phyloP scores from a whole-genome alignment of 2,329 filamentous ascomycete species.

The Colletotrichum gloeosporioides region DNA sequence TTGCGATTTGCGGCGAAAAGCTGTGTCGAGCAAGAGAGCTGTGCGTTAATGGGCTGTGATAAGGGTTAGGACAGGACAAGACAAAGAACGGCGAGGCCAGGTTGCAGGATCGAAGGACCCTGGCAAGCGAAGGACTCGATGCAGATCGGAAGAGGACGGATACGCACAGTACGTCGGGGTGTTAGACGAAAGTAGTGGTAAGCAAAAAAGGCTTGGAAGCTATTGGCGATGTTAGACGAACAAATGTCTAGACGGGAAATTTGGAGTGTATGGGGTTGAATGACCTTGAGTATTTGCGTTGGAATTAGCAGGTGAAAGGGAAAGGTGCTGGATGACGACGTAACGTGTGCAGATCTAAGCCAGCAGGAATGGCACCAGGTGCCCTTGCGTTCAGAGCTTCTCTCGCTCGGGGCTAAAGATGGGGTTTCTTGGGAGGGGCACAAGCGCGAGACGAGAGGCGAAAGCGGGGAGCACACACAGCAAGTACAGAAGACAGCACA shows the following conservation, averaged over 20 bases:
- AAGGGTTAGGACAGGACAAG: conserved; percentile 11
- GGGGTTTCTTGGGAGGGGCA: not conserved
- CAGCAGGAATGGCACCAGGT: conserved; percentile 18
- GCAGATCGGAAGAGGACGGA: not conserved
- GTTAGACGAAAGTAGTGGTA: not conserved
- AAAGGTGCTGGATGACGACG: conserved; percentile 22
- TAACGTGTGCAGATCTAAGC: conserved; percentile 24
- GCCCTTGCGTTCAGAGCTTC: conserved; percentile 21
- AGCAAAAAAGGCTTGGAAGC: not conserved
- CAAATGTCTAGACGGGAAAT: conserved; percentile 1
- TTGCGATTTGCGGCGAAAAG: conserved; percentile 33
- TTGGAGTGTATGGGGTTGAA: conserved; percentile 10
- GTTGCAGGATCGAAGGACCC: conserved; percentile 6
- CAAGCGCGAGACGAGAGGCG: not conserved
- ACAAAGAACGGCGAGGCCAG: conserved; percentile 10
- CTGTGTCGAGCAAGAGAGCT: conserved; percentile 21
- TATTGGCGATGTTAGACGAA: conserved; percentile 15
- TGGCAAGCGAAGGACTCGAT: not conserved
- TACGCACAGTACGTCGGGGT: not conserved
- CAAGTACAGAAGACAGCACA: not conserved
- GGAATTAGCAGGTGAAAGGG: conserved; percentile 24
- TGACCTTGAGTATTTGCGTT: conserved; percentile 15
- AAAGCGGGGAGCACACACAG: not conserved
- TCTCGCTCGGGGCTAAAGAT: conserved; percentile 17
- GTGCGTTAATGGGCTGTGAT: conserved; percentile 22